Percentiles rank a stretch among this genome's conserved stretches.
Conservation (phyloP, 441 rosid genomes). For the Omphalea diandra region DNA sequence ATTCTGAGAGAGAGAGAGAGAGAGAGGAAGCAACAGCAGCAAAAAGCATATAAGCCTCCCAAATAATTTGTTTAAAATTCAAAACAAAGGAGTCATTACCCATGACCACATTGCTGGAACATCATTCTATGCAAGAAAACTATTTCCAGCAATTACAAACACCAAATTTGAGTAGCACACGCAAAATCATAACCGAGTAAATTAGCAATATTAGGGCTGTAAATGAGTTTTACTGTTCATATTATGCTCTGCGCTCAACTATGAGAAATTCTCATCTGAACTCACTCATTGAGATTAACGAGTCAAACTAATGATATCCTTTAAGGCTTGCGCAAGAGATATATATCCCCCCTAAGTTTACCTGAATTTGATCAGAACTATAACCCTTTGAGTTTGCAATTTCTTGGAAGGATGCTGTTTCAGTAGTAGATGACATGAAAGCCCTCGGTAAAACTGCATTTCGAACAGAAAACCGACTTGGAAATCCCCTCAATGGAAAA, state of each 20-base stretch:
- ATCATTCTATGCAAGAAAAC: background rate
- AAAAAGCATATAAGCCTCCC: background rate
- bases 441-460: constrained; percentile 55
- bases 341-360: constrained; percentile 12
- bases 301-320: no score
- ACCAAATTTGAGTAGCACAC: no score
- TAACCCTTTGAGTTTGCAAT: constrained; percentile 58
- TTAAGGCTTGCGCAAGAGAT: no score
- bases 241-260: background rate
- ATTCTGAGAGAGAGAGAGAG: background rate
- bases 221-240: background rate
- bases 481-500: constrained; percentile 39
- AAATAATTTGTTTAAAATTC: background rate
- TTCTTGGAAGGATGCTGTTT: constrained; percentile 59
- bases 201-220: background rate
- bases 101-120: background rate
- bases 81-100: background rate
- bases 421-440: constrained; percentile 63
- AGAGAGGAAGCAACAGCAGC: background rate
- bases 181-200: background rate
- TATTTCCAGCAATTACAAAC: background rate
- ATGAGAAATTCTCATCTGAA: background rate
- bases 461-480: constrained; percentile 34
- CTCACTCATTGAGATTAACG: background rate
- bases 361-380: constrained; percentile 96